Evolutionary conservation across 2,329 filamentous ascomycete species (phyloP).

Genomic region (Trichophyton mentagrophytes): DNA sequence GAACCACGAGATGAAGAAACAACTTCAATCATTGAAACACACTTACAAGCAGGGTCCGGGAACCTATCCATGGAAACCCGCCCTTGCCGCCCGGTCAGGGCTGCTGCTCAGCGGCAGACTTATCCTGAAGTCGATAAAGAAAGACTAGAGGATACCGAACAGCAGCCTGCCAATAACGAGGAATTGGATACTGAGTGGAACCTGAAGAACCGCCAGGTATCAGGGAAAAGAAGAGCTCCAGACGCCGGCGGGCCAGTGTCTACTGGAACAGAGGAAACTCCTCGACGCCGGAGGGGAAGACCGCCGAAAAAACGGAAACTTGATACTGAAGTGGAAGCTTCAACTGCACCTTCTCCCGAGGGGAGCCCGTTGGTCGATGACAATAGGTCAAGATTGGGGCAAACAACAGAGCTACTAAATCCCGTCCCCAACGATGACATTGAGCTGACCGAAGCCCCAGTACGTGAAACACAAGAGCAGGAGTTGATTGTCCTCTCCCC

Average conservation of each 20-base stretch:
- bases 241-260: background rate
- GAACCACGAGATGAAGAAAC: background rate
- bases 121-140: background rate
- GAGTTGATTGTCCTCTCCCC: background rate
- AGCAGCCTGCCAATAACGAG: background rate
- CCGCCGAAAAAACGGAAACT: constrained; percentile 15
- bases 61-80: constrained; percentile 4
- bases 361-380: background rate
- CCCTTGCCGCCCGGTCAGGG: background rate
- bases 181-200: background rate
- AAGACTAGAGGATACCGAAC: background rate
- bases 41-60: constrained; percentile 2
- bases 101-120: background rate
- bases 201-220: background rate
- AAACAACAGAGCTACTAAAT: too few species aligned
- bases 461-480: background rate
- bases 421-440: too few species aligned
- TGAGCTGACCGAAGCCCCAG: background rate
- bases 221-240: constrained; percentile 2
- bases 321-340: background rate
- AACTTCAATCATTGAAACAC: background rate
- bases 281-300: constrained; percentile 7
- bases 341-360: background rate
- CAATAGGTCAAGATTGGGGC: too few species aligned
- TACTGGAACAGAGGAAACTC: background rate